A percentile compares a stretch with the other conserved stretches of the same genome.
These are phyloP conservation scores for Mrakia blollopis DNA, from an alignment of 768 basidiomycete species.

Conservation along the genomic window DNA sequence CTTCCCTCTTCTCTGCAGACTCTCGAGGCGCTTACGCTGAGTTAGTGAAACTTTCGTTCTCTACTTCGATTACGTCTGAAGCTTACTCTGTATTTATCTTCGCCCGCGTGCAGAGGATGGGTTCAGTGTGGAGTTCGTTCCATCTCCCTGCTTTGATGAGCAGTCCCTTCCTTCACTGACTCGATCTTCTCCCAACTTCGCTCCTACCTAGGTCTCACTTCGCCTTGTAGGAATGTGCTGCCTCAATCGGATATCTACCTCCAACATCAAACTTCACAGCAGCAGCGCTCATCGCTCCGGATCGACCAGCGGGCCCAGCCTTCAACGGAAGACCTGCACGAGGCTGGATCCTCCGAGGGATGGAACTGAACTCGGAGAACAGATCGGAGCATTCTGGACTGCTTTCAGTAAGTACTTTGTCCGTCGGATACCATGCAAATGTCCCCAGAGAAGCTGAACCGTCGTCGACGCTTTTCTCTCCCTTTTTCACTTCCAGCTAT, in stretches of 20 bases:
- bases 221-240: neutral
- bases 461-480: neutral
- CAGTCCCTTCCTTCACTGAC: neutral
- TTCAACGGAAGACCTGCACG: neutral
- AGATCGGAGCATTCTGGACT: slow-evolving; percentile 8
- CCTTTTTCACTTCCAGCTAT: neutral
- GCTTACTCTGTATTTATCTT: neutral
- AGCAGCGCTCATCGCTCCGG: neutral
- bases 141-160: neutral
- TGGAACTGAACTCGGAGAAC: neutral
- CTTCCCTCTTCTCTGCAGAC: neutral
- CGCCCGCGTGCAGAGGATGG: slow-evolving; percentile 1
- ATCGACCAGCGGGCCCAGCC: neutral
- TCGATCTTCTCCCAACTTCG: neutral
- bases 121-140: neutral
- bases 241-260: neutral
- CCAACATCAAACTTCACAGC: neutral
- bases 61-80: neutral
- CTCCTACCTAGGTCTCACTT: neutral
- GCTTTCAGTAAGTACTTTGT: neutral
- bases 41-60: neutral
- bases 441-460: neutral
- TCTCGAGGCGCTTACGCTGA: neutral
- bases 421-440: no score
- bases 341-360: neutral